phyloP scores from a whole-genome alignment of 23 red algal genomes.

The Agarophyton chilense region DNA sequence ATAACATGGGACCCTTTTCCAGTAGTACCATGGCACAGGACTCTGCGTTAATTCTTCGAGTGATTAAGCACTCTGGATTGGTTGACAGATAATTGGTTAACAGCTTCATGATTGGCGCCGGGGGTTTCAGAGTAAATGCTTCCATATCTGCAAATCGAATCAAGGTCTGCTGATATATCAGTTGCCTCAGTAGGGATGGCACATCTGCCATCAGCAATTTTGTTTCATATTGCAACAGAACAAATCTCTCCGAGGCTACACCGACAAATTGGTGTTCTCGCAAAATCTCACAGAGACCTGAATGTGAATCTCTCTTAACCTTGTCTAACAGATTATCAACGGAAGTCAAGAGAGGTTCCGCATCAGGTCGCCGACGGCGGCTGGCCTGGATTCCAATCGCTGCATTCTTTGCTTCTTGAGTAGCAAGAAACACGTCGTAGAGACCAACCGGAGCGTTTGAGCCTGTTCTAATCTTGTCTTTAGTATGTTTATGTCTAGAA shows the following conservation, averaged over 20 bases:
- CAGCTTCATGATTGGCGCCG: slow-evolving; percentile 57
- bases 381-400: slow-evolving; percentile 27
- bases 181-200: slow-evolving; percentile 20
- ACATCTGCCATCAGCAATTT: slow-evolving; percentile 75
- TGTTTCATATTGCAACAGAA: slow-evolving; percentile 76
- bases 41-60: slow-evolving; percentile 42
- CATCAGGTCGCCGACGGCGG: slow-evolving; percentile 50
- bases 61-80: not conserved
- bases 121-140: not conserved
- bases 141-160: slow-evolving; percentile 78
- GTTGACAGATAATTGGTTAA: slow-evolving; percentile 8
- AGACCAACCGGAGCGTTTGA: slow-evolving; percentile 52
- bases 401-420: not conserved
- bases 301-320: slow-evolving; percentile 33
- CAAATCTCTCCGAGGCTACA: slow-evolving; percentile 37
- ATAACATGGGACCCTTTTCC: slow-evolving; percentile 53
- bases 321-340: slow-evolving; percentile 42
- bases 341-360: slow-evolving; percentile 67
- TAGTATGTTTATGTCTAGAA: slow-evolving; percentile 1
- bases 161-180: slow-evolving; percentile 74
- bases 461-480: slow-evolving; percentile 56
- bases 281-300: slow-evolving; percentile 63
- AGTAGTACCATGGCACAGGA: slow-evolving; percentile 62
- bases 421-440: slow-evolving; percentile 32
- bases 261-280: slow-evolving; percentile 88